phyloP scores from a whole-genome alignment of 1,139 yeast species.

The Lodderomyces margitis region DNA sequence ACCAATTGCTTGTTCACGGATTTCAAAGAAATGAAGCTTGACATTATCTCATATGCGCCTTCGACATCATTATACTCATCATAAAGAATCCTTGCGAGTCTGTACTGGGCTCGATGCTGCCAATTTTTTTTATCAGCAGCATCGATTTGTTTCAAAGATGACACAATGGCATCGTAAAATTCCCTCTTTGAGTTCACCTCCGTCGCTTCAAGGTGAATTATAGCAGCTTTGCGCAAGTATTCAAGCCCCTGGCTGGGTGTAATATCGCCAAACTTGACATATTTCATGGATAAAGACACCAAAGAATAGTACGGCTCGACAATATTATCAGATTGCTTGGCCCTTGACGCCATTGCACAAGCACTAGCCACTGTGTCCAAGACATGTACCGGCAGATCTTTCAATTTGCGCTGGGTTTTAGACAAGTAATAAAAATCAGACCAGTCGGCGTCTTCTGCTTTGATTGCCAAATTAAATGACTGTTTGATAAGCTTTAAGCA shows the following conservation, averaged over 20 bases:
- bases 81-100: slow-evolving; percentile 63
- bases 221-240: slow-evolving; percentile 36
- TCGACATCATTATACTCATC: slow-evolving; percentile 52
- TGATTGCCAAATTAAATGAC: slow-evolving; percentile 44
- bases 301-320: slow-evolving; percentile 75
- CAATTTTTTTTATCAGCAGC: slow-evolving; percentile 76
- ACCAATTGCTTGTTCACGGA: slow-evolving; percentile 71
- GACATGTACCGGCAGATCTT: slow-evolving; percentile 26
- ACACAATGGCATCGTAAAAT: slow-evolving; percentile 25
- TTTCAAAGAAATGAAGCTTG: slow-evolving; percentile 60
- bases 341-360: slow-evolving; percentile 7
- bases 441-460: slow-evolving; percentile 58
- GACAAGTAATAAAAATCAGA: slow-evolving; percentile 55
- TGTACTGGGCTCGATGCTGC: slow-evolving; percentile 84
- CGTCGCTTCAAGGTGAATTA: slow-evolving; percentile 17
- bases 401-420: slow-evolving; percentile 56
- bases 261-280: slow-evolving; percentile 38
- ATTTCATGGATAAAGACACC: slow-evolving; percentile 60
- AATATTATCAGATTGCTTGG: slow-evolving; percentile 46
- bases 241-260: slow-evolving; percentile 33
- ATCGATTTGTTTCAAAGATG: slow-evolving; percentile 37
- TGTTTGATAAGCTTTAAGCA: slow-evolving; percentile 38
- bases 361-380: slow-evolving; percentile 36
- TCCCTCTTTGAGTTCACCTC: slow-evolving; percentile 5
- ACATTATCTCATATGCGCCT: slow-evolving; percentile 65